Evolutionary conservation across 495 filamentous ascomycete genomes (phyloP).

Genomic region (Penicillium ucsense): DNA sequence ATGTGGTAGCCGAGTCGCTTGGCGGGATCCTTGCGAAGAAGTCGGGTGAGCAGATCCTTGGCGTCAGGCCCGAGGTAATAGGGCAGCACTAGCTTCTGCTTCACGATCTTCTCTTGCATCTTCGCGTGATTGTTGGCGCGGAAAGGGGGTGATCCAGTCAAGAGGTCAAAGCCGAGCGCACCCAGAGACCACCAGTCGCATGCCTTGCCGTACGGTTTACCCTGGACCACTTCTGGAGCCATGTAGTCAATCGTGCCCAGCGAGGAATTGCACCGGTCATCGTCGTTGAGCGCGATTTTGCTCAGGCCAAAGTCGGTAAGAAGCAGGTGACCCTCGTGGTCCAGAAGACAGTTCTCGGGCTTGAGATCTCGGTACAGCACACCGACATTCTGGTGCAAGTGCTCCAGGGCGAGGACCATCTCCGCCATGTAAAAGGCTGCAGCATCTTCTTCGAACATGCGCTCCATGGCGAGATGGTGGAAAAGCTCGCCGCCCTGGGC

Average conservation of each 20-base stretch:
- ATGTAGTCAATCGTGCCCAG: slow-evolving; percentile 97
- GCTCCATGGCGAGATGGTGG: slow-evolving; percentile 75
- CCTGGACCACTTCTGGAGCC: slow-evolving; percentile 87
- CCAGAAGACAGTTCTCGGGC: slow-evolving; percentile 94
- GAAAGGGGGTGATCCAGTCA: slow-evolving; percentile 87
- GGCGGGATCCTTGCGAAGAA: slow-evolving; percentile 81
- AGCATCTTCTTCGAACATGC: slow-evolving; percentile 81
- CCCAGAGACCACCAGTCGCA: slow-evolving; percentile 99
- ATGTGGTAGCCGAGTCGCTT: slow-evolving; percentile 83
- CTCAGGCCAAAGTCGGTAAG: slow-evolving; percentile 94
- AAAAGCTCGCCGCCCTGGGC: slow-evolving; percentile 97
- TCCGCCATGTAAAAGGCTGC: slow-evolving; percentile 98
- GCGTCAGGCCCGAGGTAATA: slow-evolving; percentile 84
- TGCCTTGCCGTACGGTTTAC: slow-evolving; percentile 73
- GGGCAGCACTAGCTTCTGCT: slow-evolving; percentile 75
- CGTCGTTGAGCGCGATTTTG: slow-evolving; percentile 81
- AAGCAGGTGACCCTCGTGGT: slow-evolving; percentile 82
- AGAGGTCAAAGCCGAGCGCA: slow-evolving; percentile 79
- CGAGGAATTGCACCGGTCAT: slow-evolving; percentile 66
- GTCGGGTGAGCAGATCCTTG: slow-evolving; percentile 81
- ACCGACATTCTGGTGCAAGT: slow-evolving; percentile 82
- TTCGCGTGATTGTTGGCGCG: slow-evolving; percentile 81
- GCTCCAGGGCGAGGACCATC: slow-evolving; percentile 86
- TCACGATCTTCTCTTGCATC: slow-evolving; percentile 86
- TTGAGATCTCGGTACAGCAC: slow-evolving; percentile 96